These are phyloP conservation scores for Sonneratia caseolaris DNA, from an alignment of 345 rosid species.

Conservation along the genomic window DNA sequence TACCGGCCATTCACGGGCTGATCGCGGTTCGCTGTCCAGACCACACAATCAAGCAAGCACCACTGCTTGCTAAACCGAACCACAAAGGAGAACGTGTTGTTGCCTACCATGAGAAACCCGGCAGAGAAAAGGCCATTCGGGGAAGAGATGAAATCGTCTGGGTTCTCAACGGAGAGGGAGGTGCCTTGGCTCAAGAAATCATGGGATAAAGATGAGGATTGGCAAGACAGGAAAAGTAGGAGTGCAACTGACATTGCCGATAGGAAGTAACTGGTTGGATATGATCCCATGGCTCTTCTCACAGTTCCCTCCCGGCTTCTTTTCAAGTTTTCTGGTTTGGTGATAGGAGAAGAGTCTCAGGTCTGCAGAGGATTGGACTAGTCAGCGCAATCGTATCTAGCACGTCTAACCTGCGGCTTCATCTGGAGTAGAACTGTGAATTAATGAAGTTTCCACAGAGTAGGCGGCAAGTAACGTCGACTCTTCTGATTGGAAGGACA, in stretches of 20 bases:
- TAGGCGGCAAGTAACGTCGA: too few relatives aligned
- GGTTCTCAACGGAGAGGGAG: slow-evolving; percentile 10
- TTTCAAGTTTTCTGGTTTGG: too few relatives aligned
- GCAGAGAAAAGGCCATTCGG: slow-evolving; percentile 10
- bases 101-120: slow-evolving; percentile 17
- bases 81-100: slow-evolving; percentile 19
- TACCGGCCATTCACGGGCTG: slow-evolving; percentile 27
- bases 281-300: slow-evolving; percentile 1
- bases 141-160: slow-evolving; percentile 13
- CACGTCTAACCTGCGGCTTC: too few relatives aligned
- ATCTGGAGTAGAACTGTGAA: too few relatives aligned
- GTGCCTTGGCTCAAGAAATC: slow-evolving; percentile 6
- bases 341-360: too few relatives aligned
- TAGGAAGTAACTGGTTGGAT: background rate
- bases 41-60: slow-evolving; percentile 1
- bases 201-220: background rate
- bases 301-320: too few relatives aligned
- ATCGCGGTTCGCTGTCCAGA: slow-evolving; percentile 41
- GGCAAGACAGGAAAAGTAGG: background rate
- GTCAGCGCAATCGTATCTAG: too few relatives aligned
- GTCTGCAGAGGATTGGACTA: too few relatives aligned
- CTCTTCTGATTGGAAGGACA: too few relatives aligned
- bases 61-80: slow-evolving; percentile 18
- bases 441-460: too few relatives aligned
- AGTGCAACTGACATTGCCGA: background rate